These are phyloP conservation scores for Pochonia chlamydosporia DNA, from an alignment of 2,329 filamentous ascomycete genomes.

Conservation along the genomic window DNA sequence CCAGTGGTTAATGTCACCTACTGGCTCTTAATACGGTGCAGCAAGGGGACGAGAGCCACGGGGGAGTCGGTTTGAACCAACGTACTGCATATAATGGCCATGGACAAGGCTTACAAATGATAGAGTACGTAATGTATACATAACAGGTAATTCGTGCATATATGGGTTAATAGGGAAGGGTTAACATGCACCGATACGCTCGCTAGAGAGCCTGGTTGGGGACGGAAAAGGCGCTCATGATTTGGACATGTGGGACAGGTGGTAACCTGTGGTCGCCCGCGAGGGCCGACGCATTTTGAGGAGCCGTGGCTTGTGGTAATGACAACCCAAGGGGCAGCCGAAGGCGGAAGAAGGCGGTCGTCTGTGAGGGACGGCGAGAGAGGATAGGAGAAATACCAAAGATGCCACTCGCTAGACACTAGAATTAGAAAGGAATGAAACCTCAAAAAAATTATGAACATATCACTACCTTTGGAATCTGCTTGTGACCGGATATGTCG, in stretches of 20 bases:
- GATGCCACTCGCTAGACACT: slow-evolving; percentile 34
- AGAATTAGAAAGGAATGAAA: slow-evolving; percentile 22
- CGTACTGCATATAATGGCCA: slow-evolving; percentile 25
- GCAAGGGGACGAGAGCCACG: slow-evolving; percentile 18
- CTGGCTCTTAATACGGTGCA: slow-evolving; percentile 8
- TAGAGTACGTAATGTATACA: slow-evolving; percentile 36
- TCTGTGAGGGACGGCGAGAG: slow-evolving; percentile 36
- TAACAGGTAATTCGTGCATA: slow-evolving; percentile 31
- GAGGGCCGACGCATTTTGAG: neutral
- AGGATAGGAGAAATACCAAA: slow-evolving; percentile 22
- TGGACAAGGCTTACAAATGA: slow-evolving; percentile 20
- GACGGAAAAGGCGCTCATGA: slow-evolving; percentile 13
- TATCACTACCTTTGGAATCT: neutral
- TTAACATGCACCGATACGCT: slow-evolving; percentile 25
- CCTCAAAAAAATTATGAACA: slow-evolving; percentile 12
- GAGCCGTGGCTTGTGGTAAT: slow-evolving; percentile 1
- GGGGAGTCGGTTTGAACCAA: slow-evolving; percentile 6
- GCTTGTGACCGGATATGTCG: too few relatives aligned
- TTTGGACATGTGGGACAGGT: slow-evolving; percentile 3
- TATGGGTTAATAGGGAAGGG: slow-evolving; percentile 13
- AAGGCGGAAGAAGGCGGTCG: too few relatives aligned
- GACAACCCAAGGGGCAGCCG: neutral
- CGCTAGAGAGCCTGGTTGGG: slow-evolving; percentile 22
- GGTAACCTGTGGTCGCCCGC: neutral
- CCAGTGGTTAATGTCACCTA: neutral